Evolutionary conservation across 2,329 filamentous ascomycete species (phyloP), one percentile per base, ranked within the genome.

Genomic region (Fusarium brachygibbosum): DNA sequence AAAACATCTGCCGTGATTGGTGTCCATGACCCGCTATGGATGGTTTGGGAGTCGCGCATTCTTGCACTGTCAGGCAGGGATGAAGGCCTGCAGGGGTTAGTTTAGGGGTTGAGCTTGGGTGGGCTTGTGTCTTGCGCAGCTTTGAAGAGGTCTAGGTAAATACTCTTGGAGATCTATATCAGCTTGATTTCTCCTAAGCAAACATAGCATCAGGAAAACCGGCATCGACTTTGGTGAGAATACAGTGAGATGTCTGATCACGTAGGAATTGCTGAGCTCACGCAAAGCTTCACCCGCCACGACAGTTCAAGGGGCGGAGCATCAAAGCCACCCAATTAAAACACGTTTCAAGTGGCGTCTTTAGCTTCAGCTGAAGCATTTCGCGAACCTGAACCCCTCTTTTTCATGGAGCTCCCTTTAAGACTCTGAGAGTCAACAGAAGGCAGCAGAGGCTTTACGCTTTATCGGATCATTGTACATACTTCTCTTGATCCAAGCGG

Each of bases 321-420:
- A n/a, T 4, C 13, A 5, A 28, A 42, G 59, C 45, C 35, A 63
- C 55, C 60, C 62, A 65, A 65, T 59, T 29, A 64, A 64, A 64
- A 52, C 25, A 21, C 17, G 49, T 58, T 46, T 46, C 23, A 65
- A 45, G 62, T 60, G 60, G 62, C 62, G 62, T 53, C 16, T 65
- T 65, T 65, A 65, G 62, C 53, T 60, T 48, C 40, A 59, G 53
- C 40, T 52, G 25, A 53, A 44, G 34, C 29, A 62, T 54, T 35
- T 37, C 34, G 5, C 14, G 8, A 46, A 25, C 4, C 5, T 4
- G 17, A 31, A 32, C 53, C 52, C 60, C 34, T 65, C 52, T 52
- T 65, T 42, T 46, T 17, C 14, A 19, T 16, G 6, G 17, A 42
- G 49, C 23, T n/a, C 32, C 5, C 14, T 21, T 13, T 14, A 17